Evolutionary conservation across 345 rosid species (phyloP), one percentile per base, ranked within the genome.

Genomic region (Toxicodendron radicans): DNA sequence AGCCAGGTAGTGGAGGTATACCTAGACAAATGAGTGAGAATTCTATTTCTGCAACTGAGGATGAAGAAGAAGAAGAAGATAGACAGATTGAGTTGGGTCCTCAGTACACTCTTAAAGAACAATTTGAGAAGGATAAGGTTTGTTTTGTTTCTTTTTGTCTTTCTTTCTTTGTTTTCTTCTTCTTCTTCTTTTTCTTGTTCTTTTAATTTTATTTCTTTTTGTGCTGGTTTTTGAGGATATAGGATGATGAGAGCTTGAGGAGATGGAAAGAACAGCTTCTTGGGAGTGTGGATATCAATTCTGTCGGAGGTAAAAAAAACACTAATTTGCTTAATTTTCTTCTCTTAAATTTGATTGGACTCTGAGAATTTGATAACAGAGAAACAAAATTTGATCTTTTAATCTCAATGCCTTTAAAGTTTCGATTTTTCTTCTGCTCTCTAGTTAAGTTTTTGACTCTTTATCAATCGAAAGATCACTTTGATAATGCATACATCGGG

Each of bases 191-290:
- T n/a, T n/a, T n/a, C n/a, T n/a, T n/a, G n/a, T n/a, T 61, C 33
- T 67, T 76, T 58, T 10, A 54, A 54, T 4, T 75, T 43, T 14
- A 14, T 64, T 24, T 61, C 24, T 23, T 53, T 46, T 60, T 43
- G 70, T 56, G 64, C 20, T 68, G 73, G 57, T 27, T 35, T 81
- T 70, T 35, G 60, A 38, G 46, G 62, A 21, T 72, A 69, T 64
- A 90, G 95, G 95, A 90, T 79, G 95, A 90, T 70, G 95, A 90
- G 78, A 90, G 95, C 79, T 76, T 90, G 74, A 84, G 89, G 82
- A 86, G 84, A 83, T 90, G 94, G 94, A 90, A 90, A 81, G 92
- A 90, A 71, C 92, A 90, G 83, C 94, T 90, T 78, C 92, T 90
- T 68, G 92, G 92, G 53, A 74, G 78, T 76, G 86, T 90, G 77